These are phyloP conservation scores for Colletotrichum spinosum DNA, from an alignment of 2,329 filamentous ascomycete species.

Conservation along the genomic window DNA sequence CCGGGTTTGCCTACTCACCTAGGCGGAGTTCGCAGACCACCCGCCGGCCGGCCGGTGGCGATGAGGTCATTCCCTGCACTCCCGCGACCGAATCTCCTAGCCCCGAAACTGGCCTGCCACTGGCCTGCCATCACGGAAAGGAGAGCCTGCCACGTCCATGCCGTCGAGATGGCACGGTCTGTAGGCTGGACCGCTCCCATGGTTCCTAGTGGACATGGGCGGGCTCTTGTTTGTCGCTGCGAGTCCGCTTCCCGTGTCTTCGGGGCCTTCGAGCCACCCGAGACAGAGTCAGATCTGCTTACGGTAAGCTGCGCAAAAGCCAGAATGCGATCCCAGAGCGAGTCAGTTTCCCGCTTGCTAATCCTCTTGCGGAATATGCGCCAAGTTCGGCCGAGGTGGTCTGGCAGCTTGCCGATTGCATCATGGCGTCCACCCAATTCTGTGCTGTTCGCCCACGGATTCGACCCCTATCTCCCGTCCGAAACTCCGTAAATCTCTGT, in stretches of 20 bases:
- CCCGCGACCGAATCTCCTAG: neutral
- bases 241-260: slow-evolving; percentile 11
- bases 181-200: slow-evolving; percentile 6
- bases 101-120: neutral
- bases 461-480: neutral
- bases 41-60: slow-evolving; percentile 27
- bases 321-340: neutral
- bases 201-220: slow-evolving; percentile 16
- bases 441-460: neutral
- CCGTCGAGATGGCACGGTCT: neutral
- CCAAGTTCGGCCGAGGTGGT: slow-evolving; percentile 4
- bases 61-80: slow-evolving; percentile 29
- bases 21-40: slow-evolving; percentile 27
- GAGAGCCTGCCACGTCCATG: neutral
- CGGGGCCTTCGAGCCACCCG: slow-evolving; percentile 23
- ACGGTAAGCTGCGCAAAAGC: slow-evolving; percentile 14
- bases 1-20: neutral
- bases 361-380: neutral
- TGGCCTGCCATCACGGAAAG: neutral
- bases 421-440: slow-evolving; percentile 8
- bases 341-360: neutral
- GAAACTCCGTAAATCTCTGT: slow-evolving; percentile 1
- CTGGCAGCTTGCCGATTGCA: slow-evolving; percentile 18
- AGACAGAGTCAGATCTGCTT: neutral
- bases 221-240: slow-evolving; percentile 11